phyloP scores from a whole-genome alignment of 2,329 filamentous ascomycete genomes.

The Curvularia verruculosa region DNA sequence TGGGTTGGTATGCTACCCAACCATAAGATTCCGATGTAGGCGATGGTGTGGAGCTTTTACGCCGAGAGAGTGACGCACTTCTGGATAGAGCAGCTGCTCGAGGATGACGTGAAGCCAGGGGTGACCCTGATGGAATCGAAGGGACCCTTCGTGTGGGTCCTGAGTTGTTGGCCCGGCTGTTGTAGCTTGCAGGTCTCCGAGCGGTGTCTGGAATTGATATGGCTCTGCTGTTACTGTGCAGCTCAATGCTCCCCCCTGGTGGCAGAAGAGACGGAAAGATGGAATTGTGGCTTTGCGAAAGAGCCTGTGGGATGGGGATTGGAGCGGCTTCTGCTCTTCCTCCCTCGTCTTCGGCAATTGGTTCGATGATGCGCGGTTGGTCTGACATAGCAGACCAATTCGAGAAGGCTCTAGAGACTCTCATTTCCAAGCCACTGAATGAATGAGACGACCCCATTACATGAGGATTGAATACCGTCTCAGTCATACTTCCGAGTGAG shows the following conservation, averaged over 20 bases:
- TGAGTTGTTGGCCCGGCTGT: constrained; percentile 13
- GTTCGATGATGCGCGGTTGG: constrained; percentile 36
- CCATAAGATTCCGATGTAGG: constrained; percentile 39
- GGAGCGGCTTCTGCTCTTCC: constrained; percentile 25
- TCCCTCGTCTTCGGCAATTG: constrained; percentile 37
- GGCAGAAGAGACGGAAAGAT: constrained; percentile 16
- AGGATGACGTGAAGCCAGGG: constrained; percentile 27
- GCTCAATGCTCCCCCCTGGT: constrained; percentile 15
- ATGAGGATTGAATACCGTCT: constrained; percentile 39
- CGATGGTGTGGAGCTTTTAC: constrained; percentile 34
- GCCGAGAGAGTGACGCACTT: constrained; percentile 35
- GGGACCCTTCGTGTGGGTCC: constrained; percentile 27
- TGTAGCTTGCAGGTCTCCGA: constrained; percentile 20
- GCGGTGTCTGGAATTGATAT: constrained; percentile 39
- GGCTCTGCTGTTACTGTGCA: constrained; percentile 28
- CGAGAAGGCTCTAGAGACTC: constrained; percentile 37
- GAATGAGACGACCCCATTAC: constrained; percentile 36
- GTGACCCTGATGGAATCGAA: constrained; percentile 36
- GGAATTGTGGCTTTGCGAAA: constrained; percentile 26
- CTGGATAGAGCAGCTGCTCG: constrained; percentile 33
- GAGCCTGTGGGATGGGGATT: constrained; percentile 40
- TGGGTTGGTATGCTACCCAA: constrained; percentile 46
- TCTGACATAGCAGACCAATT: constrained; percentile 41
- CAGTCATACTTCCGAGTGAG: constrained; percentile 31
- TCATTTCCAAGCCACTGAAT: constrained; percentile 39